Evolutionary conservation across 345 rosid genomes (phyloP), one percentile per base, ranked within the genome.

Genomic region (Populus davidiana): DNA sequence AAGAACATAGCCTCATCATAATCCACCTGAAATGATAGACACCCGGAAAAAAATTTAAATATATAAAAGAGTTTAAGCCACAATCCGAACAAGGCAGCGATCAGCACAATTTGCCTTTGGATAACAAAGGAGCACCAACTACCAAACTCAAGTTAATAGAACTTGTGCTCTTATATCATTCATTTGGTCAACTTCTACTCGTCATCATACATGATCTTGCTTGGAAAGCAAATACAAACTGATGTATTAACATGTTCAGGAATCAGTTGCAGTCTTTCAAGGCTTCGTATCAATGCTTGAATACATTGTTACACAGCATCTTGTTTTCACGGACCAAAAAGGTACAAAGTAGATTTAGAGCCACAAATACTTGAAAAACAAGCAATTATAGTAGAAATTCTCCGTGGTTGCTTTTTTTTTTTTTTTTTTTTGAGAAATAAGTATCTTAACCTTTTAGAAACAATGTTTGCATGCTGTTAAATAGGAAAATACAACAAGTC

Each of bases 1-100:
- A 96, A 85, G 86, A 96, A 94, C 67, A 94, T 90, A 79, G 99
- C 99, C 86, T 91, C 95, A 13, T 91, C 88, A 81, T 91, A 96
- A 86, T 96, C 98, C 86, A 96, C 98, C 99, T 96, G 86, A 72
- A 84, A 85, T 36, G 54, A 27, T 27, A 79, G 74, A 78, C 31
- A 78, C 73, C 69, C 79, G 72, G 49, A 73, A 43, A n/a, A 77
- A 35, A 5, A 62, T n/a, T 63, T 63, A 25, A 47, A 33, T 73
- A 73, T 70, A 14, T 56, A 54, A 72, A 8, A 47, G 21, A 5
- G 23, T 47, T 18, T 14, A 25, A 17, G n/a, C 33, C 39, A 8
- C 49, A 17, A 50, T 23, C 65, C 8, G 6, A 44, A 14, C 54
- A 25, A 27, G 39, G 21, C 2, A 21, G 69, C 7, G 17, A 50